Evolutionary conservation across 2,329 filamentous ascomycete species (phyloP), one percentile per base, ranked within the genome.

Genomic region (Alternaria sp.): DNA sequence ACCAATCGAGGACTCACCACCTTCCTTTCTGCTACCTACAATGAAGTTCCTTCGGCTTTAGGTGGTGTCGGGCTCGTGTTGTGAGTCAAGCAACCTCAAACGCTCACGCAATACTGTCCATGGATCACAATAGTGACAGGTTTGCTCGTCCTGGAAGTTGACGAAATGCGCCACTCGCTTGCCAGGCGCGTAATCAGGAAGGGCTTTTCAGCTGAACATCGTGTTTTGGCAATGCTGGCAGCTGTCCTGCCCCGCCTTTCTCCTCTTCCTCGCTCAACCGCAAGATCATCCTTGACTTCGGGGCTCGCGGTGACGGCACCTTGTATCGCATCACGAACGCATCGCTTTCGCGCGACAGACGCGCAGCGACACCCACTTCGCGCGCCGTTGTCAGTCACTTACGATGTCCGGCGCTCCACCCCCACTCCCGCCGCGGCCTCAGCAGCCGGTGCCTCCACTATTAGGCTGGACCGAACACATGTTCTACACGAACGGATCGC

Each of bases 391-490:
- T 21, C 9, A 19, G 13, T 15, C 12, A 9, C 12, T 25, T 2
- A 9, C 54, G 3, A 56, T 56, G 54, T 47, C 26, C 26, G 17
- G 43, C 10, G 19, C 54, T 32, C 54, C 54, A 19, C 43, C 54
- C 9, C 17, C 40, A 15, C 32, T 47, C 13, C 54, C 54, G 3
- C 25, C 54, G 5, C 54, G 8, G 13, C 43, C 54, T 3, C 54
- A 47, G 54, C 9, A 56, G 43, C 54, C 43, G 26, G 17, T 43
- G 32, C 43, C 54, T 47, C 26, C 43, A 15, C 54, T 26, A 56
- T 56, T 26, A 47, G 54, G 54, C 43, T 56, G 54, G 54, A 56
- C 54, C 6, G 54, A 56, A 12, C 54, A 56, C 17, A 12, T 56
- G 26, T 56, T 56, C n/a, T 56, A 56, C 54, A 56, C 43, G 8